These are phyloP conservation scores for Aspergillus glaucus DNA, from an alignment of 2,329 filamentous ascomycete species.

Conservation along the genomic window DNA sequence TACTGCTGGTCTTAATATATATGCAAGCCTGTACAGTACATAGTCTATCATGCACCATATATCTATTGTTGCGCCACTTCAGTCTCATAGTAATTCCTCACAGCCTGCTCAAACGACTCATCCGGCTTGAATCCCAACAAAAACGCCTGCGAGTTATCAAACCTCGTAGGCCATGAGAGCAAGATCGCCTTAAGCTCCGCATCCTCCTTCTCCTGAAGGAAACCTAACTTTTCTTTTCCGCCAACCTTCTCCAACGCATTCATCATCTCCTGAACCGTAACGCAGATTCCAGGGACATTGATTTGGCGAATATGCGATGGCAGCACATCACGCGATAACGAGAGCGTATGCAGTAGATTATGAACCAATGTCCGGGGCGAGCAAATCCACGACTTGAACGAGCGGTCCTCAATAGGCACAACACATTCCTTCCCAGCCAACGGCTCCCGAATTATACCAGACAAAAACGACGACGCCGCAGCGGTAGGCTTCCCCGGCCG, in stretches of 20 bases:
- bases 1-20: not conserved
- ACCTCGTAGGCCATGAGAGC: conserved; percentile 51
- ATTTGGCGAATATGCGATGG: conserved; percentile 45
- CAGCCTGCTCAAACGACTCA: conserved; percentile 48
- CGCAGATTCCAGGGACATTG: conserved; percentile 51
- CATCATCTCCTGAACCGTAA: conserved; percentile 52
- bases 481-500: conserved; percentile 55
- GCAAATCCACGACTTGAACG: conserved; percentile 50
- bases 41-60: not conserved
- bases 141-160: conserved; percentile 48
- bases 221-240: conserved; percentile 45
- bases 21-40: not conserved
- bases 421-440: conserved; percentile 50
- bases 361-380: conserved; percentile 48
- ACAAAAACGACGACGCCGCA: conserved; percentile 57
- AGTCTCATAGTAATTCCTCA: conserved; percentile 53
- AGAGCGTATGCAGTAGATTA: conserved; percentile 49
- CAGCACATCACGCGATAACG: conserved; percentile 35
- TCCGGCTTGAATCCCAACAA: conserved; percentile 49
- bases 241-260: conserved; percentile 51
- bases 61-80: conserved; percentile 13
- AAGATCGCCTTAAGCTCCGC: conserved; percentile 48
- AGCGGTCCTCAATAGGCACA: conserved; percentile 46
- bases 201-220: conserved; percentile 49
- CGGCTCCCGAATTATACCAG: conserved; percentile 58